phyloP scores from a whole-genome alignment of 2,329 filamentous ascomycete genomes.

The Penicillium sp. region DNA sequence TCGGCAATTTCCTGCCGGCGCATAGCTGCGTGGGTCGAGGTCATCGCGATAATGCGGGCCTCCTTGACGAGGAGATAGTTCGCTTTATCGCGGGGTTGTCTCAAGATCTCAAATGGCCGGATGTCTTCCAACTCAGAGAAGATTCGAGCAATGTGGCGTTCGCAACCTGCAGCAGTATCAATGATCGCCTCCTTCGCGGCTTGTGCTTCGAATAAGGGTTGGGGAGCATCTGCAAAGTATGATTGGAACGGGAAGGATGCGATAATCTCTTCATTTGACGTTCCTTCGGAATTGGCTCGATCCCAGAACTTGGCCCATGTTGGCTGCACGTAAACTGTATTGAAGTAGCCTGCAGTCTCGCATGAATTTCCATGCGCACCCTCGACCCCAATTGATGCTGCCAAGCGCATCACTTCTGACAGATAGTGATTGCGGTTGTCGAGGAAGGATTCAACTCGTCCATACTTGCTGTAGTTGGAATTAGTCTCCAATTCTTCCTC shows the following conservation, averaged over 20 bases:
- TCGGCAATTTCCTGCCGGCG: constrained; percentile 82
- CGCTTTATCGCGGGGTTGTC: constrained; percentile 83
- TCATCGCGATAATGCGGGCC: constrained; percentile 98
- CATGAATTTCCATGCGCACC: constrained; percentile 95
- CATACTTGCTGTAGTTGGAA: constrained; percentile 87
- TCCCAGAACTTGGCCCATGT: constrained; percentile 84
- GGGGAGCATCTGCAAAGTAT: constrained; percentile 84
- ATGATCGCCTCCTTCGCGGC: constrained; percentile 64
- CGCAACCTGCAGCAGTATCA: constrained; percentile 79
- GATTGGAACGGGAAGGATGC: constrained; percentile 79
- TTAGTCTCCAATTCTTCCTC: constrained; percentile 90
- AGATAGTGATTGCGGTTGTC: constrained; percentile 79
- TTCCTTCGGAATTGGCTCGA: constrained; percentile 54
- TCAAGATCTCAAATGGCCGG: constrained; percentile 88
- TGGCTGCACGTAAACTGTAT: constrained; percentile 84
- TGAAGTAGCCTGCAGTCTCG: constrained; percentile 96
- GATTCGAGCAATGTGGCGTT: constrained; percentile 82
- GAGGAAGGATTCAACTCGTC: constrained; percentile 90
- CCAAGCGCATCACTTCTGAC: constrained; percentile 79
- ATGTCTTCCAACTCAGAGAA: constrained; percentile 92
- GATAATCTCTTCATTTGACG: constrained; percentile 61
- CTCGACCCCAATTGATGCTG: constrained; percentile 77
- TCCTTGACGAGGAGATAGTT: constrained; percentile 95
- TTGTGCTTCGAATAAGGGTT: constrained; percentile 72
- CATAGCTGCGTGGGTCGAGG: constrained; percentile 95